Conservation (phyloP, 1,139 yeast genomes). For the Geotrichum reessii region DNA sequence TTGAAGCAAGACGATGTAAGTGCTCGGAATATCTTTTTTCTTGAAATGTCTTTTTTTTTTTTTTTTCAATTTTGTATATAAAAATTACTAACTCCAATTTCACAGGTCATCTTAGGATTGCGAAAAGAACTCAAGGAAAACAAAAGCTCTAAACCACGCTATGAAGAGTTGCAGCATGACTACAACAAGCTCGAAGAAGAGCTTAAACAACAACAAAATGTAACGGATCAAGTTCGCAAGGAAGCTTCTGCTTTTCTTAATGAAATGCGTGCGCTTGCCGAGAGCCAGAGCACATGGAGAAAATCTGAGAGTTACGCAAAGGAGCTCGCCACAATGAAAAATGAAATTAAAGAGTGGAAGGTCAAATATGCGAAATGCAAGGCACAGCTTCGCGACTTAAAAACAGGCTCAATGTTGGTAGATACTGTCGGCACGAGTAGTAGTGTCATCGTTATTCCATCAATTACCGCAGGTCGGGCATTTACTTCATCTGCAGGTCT, state of each 20-base stretch:
- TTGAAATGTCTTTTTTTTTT: background rate
- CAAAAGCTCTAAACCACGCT: slow-evolving; percentile 19
- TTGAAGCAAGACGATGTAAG: slow-evolving; percentile 21
- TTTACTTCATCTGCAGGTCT: slow-evolving; percentile 23
- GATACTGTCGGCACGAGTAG: slow-evolving; percentile 21
- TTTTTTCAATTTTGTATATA: background rate
- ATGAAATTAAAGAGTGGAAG: slow-evolving; percentile 39
- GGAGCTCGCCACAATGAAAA: slow-evolving; percentile 32
- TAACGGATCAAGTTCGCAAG: slow-evolving; percentile 39
- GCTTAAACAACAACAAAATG: slow-evolving; percentile 34
- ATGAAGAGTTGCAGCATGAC: slow-evolving; percentile 24
- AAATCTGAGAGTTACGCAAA: slow-evolving; percentile 26
- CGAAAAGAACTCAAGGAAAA: slow-evolving; percentile 13
- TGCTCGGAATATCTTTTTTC: background rate
- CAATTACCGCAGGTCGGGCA: slow-evolving; percentile 1
- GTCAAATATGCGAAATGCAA: slow-evolving; percentile 33
- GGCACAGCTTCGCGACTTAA: slow-evolving; percentile 30
- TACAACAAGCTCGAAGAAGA: slow-evolving; percentile 27
- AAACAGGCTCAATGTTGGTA: slow-evolving; percentile 22
- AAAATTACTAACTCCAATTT: background rate
- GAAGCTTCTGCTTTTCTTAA: slow-evolving; percentile 39
- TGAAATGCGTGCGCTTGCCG: slow-evolving; percentile 40
- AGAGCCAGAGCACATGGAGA: slow-evolving; percentile 26
- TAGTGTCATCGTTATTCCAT: slow-evolving; percentile 17
- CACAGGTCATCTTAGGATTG: slow-evolving; percentile 13